Base-by-base conservation (phyloP, 2,329 filamentous ascomycete species). In the Colletotrichum sp. region DNA sequence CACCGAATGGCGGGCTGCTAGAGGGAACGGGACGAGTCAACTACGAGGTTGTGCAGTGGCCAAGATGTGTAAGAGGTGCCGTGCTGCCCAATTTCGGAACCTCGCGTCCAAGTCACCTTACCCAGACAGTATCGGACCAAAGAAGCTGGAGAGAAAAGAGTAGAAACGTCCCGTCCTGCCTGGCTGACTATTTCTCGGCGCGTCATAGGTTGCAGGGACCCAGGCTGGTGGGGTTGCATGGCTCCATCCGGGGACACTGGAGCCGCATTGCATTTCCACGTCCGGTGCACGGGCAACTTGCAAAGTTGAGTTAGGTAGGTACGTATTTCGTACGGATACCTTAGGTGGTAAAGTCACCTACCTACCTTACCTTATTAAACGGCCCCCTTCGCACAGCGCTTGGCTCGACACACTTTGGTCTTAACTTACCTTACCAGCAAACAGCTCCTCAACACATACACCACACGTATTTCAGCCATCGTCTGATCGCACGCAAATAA, bases 201-300 rank as follows among this genome's bases (percentile, higher is more conserved):
- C 73, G 56, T 73, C 70, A 75, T 75, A 75, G 70, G 73, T 60
- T 58, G 62, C 18, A 64, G 70, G 43, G 60, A 24, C 30, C 43
- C n/a, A 48, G 43, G 6, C 48, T 18, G 21, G 30, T 24, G 66
- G 72, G 24, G 30, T n/a, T 18, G 18, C 38, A 43, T n/a, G 34
- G 66, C 28, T 32, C 30, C n/a, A 18, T 9, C 30, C 66, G 18
- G 26, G 66, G 43, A 48, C 43, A 48, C 43, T 48, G n/a, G 21
- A 58, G 66, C 66, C 52, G 48, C 66, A 68, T 21, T 43, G 38
- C 38, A 43, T 18, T 43, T n/a, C 43, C 30, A 26, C 28, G 24
- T 56, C 34, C 12, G 13, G 60, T 15, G 32, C 15, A 34, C 10
- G 12, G 16, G 36, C 16, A 38, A 38, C 36, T 38, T 38, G 36